Percentiles rank a stretch among this genome's conserved stretches.
These are phyloP conservation scores for Zymoseptoria tritici DNA, from an alignment of 2,329 filamentous ascomycete genomes.

Conservation along the genomic window DNA sequence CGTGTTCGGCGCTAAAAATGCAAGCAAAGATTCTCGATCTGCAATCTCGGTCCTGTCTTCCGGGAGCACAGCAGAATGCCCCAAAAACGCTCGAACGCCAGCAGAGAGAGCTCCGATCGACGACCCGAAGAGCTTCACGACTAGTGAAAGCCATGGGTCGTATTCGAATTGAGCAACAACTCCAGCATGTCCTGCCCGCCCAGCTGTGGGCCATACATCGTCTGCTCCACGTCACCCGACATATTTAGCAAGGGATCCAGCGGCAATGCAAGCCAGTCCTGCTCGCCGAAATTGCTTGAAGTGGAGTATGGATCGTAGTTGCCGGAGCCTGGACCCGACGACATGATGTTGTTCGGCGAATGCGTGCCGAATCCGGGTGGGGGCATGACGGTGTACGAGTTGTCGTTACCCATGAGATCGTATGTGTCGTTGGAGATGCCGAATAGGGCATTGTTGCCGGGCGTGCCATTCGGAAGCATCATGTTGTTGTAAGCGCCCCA, in stretches of 20 bases:
- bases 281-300: conserved; percentile 22
- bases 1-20: not conserved
- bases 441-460: conserved; percentile 29
- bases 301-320: conserved; percentile 7
- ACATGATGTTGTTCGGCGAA: conserved; percentile 27
- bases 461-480: conserved; percentile 4
- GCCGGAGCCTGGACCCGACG: conserved; percentile 11
- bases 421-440: conserved; percentile 40
- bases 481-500: conserved; percentile 19
- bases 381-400: conserved; percentile 41
- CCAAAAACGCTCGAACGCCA: not conserved
- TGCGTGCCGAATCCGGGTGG: conserved; percentile 35
- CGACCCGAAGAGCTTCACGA: not conserved
- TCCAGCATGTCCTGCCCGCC: conserved; percentile 47
- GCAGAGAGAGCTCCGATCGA: not conserved
- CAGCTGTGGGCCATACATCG: conserved; percentile 57
- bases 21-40: not conserved
- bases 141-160: conserved; percentile 6
- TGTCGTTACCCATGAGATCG: conserved; percentile 35
- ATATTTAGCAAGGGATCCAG: conserved; percentile 54
- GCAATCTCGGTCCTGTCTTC: not conserved
- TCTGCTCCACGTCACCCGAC: conserved; percentile 50
- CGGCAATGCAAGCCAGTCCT: conserved; percentile 56
- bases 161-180: conserved; percentile 31
- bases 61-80: not conserved